Conservation (phyloP, 2,329 filamentous ascomycete species). For the Fusarium coicis region DNA sequence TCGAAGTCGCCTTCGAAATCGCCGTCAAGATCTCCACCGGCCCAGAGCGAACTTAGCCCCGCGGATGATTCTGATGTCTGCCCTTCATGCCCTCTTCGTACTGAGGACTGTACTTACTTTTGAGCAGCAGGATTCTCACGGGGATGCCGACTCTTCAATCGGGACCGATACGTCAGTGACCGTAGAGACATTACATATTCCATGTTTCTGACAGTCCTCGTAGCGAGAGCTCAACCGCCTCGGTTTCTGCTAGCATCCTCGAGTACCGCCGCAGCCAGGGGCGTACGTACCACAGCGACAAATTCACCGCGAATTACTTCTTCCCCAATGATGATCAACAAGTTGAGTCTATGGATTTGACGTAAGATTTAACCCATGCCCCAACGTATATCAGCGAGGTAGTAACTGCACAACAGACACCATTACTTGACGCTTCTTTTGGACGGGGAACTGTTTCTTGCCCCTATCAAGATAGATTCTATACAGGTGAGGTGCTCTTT, state of each 20-base stretch:
- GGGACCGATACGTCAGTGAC: background rate
- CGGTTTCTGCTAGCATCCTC: background rate
- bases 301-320: background rate
- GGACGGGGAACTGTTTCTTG: background rate
- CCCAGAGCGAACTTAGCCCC: background rate
- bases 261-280: background rate
- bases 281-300: background rate
- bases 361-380: accelerated
- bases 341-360: background rate
- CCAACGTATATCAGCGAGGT: accelerated
- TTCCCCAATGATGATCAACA: conserved; percentile 1
- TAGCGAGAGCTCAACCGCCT: background rate
- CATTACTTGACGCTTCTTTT: conserved; percentile 1
- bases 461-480: accelerated
- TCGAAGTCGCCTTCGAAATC: background rate
- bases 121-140: background rate
- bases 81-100: accelerated
- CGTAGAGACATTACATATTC: accelerated
- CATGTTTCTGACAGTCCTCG: background rate
- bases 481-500: background rate
- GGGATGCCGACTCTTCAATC: background rate
- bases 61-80: background rate
- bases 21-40: accelerated
- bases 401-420: background rate
- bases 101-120: accelerated